These are phyloP conservation scores for Brachypodium distachyon DNA, from an alignment of 202 grass and related monocot genomes.

Conservation along the genomic window DNA sequence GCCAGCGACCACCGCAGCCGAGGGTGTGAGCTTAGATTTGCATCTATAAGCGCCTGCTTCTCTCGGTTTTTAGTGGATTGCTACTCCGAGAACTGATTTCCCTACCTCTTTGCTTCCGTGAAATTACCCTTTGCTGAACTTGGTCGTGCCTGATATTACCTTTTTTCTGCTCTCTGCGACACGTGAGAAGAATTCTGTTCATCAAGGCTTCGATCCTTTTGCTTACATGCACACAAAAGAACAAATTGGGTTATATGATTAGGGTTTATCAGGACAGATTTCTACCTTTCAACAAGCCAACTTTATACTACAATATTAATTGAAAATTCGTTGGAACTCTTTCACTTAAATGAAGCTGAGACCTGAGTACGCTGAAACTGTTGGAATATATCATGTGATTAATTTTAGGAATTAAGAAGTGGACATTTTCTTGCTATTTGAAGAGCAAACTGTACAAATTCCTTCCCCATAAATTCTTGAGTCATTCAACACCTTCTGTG, in stretches of 20 bases:
- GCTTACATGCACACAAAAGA: conserved; percentile 4
- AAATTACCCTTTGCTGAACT: conserved; percentile 18
- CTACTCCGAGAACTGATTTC: conserved; percentile 19
- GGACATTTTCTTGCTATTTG: background rate
- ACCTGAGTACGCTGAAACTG: background rate
- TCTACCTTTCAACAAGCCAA: background rate
- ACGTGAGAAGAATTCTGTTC: background rate
- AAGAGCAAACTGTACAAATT: background rate
- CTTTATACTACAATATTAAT: background rate
- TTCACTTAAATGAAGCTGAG: background rate
- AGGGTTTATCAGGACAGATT: conserved; percentile 21
- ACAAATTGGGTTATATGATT: background rate
- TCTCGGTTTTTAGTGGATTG: conserved; percentile 19
- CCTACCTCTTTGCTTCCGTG: background rate
- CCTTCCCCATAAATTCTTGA: background rate
- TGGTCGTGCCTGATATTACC: conserved; percentile 7
- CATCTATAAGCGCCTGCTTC: conserved; percentile 57
- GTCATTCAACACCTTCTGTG: background rate
- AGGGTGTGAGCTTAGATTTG: conserved; percentile 96
- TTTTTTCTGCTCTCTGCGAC: background rate
- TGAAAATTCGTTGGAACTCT: background rate
- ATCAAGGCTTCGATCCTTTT: conserved; percentile 8
- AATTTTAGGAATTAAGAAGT: background rate
- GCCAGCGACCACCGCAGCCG: conserved; percentile 36
- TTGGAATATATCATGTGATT: background rate